These are phyloP conservation scores for Solanum okadae DNA, from an alignment of 257 asterid genomes.

Conservation along the genomic window DNA sequence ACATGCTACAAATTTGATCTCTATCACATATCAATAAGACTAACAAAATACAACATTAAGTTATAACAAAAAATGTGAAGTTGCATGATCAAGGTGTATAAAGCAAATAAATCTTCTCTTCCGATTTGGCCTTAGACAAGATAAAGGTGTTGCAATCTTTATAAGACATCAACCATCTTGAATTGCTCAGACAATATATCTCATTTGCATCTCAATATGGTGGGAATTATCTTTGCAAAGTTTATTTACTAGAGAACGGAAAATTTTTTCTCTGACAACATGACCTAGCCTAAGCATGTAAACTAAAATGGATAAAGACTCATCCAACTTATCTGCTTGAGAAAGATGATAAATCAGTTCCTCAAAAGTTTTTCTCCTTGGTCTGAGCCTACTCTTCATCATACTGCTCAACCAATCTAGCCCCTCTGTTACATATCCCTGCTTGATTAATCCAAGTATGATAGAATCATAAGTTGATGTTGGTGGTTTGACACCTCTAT, in stretches of 20 bases:
- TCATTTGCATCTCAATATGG: conserved; percentile 9
- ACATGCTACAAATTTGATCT: background rate
- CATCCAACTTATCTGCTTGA: conserved; percentile 27
- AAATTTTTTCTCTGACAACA: conserved; percentile 14
- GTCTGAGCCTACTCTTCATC: conserved; percentile 33
- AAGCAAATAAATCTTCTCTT: background rate
- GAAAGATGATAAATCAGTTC: conserved; percentile 28
- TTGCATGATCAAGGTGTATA: background rate
- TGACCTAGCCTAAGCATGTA: conserved; percentile 48
- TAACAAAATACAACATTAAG: background rate
- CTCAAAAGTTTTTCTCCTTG: conserved; percentile 40
- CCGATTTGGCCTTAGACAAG: background rate
- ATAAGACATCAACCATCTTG: background rate
- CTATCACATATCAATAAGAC: background rate
- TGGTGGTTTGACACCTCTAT: conserved; percentile 35
- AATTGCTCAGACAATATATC: conserved; percentile 7
- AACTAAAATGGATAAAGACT: conserved; percentile 30
- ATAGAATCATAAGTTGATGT: conserved; percentile 24
- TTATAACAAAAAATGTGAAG: background rate
- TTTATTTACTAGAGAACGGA: conserved; percentile 29
- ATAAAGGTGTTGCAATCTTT: background rate
- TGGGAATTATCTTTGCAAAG: conserved; percentile 30
- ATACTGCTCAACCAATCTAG: conserved; percentile 36
- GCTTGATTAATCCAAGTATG: conserved; percentile 34
- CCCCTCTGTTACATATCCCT: conserved; percentile 33